Conservation (phyloP, 352 stramenopile genomes). For the Pythium rhizo-oryzae region DNA sequence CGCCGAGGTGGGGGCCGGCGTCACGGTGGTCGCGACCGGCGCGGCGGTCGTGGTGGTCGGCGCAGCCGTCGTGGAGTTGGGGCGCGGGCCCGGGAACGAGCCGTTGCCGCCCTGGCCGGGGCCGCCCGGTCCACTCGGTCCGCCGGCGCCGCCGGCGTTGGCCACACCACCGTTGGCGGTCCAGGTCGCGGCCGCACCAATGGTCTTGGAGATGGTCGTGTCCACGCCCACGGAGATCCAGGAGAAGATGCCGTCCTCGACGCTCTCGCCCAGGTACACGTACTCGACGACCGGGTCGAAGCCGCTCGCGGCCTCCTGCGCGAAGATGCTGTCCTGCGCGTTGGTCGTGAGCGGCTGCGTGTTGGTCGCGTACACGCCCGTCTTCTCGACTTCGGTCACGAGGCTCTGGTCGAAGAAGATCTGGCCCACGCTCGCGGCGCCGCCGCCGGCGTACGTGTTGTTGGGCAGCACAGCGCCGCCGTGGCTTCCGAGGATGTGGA, state of each 20-base stretch:
- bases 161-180: constrained; percentile 18
- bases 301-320: constrained; percentile 27
- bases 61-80: not conserved
- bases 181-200: constrained; percentile 31
- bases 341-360: constrained; percentile 33
- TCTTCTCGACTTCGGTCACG: constrained; percentile 11
- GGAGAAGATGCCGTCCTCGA: constrained; percentile 37
- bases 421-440: constrained; percentile 17
- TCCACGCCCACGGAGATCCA: constrained; percentile 47
- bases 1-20: no score
- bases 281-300: constrained; percentile 46
- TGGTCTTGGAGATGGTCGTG: constrained; percentile 26
- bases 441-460: constrained; percentile 18
- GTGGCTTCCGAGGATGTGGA: constrained; percentile 25
- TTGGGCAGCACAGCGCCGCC: constrained; percentile 14
- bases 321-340: constrained; percentile 30
- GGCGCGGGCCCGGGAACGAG: not conserved
- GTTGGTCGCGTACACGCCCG: constrained; percentile 28
- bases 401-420: constrained; percentile 28
- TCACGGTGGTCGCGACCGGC: not conserved
- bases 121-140: no score
- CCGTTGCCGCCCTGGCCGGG: not conserved
- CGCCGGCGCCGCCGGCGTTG: constrained; percentile 8
- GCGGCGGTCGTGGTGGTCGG: not conserved
- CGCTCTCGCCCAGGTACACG: constrained; percentile 34